Evolutionary conservation across 768 basidiomycete species (phyloP), one percentile per base, ranked within the genome.

Genomic region (Daedaleopsis sinensis): DNA sequence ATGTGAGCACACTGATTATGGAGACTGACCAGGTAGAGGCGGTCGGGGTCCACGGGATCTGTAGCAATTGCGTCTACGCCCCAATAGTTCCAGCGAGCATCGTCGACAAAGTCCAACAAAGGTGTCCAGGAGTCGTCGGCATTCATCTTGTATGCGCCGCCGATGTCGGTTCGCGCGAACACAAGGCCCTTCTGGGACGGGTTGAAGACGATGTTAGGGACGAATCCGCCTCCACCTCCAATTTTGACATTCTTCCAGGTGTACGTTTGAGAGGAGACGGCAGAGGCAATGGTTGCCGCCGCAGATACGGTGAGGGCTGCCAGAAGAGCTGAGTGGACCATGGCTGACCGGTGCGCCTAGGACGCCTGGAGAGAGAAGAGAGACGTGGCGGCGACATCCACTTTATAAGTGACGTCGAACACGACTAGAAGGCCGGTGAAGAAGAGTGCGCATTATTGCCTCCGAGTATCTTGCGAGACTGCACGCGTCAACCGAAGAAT

Each of bases 141-240:
- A 67, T 88, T 87, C 67, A 88, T 72, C 66, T 78, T 84, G 72
- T 88, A 87, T 21, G 83, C 85, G 27, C 85, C 86, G 56, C 86
- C 86, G 39, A 89, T 86, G 70, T 88, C 87, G 10, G 86, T 87
- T 23, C 87, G 82, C n/a, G 83, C 85, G 69, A 84, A 88, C 3
- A 82, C 85, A 12, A 87, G 71, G 36, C 85, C 86, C 78, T 84
- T 81, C 68, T 84, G 73, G 18, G 77, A 78, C 0, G 86, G 81
- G 68, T 86, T 87, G 71, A 88, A 88, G 18, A 88, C 78, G 56
- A 88, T 84, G 56, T 81, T 79, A 15, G 83, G 82, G 36, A 85
- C 77, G 65, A 84, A 85, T 27, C 81, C 79, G 35, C 80, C 79
- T 13, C 79, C 79, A 50, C 72, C 72, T n/a, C 77, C 75, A 27